Evolutionary conservation across 2,329 filamentous ascomycete species (phyloP), one percentile per base, ranked within the genome.

Genomic region (Tolypocladium amazonense): DNA sequence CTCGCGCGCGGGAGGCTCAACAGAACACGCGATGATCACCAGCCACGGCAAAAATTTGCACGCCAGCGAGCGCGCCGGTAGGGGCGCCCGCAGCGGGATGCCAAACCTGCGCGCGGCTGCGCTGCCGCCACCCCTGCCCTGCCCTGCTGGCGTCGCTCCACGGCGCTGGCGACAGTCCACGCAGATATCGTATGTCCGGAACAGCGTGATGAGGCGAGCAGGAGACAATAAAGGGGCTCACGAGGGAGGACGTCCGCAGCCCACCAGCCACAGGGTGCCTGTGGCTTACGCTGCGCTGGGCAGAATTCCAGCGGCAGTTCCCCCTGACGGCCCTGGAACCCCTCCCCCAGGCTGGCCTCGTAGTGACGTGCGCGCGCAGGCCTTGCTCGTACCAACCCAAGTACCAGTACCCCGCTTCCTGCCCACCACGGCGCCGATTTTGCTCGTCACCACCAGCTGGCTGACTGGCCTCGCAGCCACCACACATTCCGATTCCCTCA

Each of bases 11-110:
- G 53, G 39, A 37, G 33, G 50, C 50, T n/a, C 50, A 23, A 23
- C 50, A 25, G 58, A 53, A 54, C 57, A 61, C 60, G 60, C 60
- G 60, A 59, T 57, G 54, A 61, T 57, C 57, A 55, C 38, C 57
- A 59, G 57, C 57, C 60, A 61, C 57, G 33, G 52, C 52, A 59
- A 58, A 59, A 61, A n/a, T 57, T 56, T 61, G 56, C 39, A 38
- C 59, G 33, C 35, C 50, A 23, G 58, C 41, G n/a, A 3, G 18
- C 33, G 8, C 33, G 38, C 20, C n/a, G 15, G 38, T 23, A 18
- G 30, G 41, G 30, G 8, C 30, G 39, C 20, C 5, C n/a, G 41
- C 41, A 43, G 7, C 20, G 11, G 8, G 25, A n/a, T 7, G 25
- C 25, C 37, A 14, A 30, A 8, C 14, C 3, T 30, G n/a, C 15